Conservation (phyloP, 139 green algal genomes). For the Zygnema cylindricum region DNA sequence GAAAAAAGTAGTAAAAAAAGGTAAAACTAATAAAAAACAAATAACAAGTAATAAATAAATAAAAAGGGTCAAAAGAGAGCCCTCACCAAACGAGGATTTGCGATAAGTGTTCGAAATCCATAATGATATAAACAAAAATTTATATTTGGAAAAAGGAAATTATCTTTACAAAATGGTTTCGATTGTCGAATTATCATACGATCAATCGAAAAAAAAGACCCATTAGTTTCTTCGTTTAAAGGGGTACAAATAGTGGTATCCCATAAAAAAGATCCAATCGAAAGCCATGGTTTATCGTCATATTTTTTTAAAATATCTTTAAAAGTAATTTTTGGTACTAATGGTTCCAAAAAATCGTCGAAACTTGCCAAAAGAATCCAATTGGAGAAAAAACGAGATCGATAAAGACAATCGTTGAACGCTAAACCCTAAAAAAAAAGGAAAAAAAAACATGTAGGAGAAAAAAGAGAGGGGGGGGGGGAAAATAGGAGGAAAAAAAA, state of each 20-base stretch:
- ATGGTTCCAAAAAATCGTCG: background rate
- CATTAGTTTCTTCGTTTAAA: background rate
- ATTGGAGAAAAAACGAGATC: background rate
- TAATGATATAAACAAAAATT: background rate
- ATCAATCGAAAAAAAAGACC: background rate
- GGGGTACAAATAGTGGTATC: background rate
- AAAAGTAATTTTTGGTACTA: background rate
- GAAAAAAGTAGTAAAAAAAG: background rate
- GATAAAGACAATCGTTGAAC: background rate
- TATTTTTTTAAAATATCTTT: background rate
- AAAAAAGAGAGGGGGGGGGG: background rate
- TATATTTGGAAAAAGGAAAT: background rate
- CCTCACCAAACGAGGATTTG: background rate
- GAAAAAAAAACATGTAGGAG: too few relatives aligned
- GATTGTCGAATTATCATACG: background rate
- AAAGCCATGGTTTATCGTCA: background rate
- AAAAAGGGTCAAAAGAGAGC: background rate
- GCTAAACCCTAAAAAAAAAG: background rate
- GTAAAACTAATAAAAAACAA: background rate
- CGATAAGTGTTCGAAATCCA: background rate
- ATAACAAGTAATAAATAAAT: background rate
- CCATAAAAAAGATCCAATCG: background rate
- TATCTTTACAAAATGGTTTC: background rate
- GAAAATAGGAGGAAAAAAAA: background rate
- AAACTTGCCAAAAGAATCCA: background rate